A percentile compares a stretch with the other conserved stretches of the same genome.
Evolutionary conservation across 805 yeast species (phyloP).

Genomic region (Helenozyma rhizophorensis): DNA sequence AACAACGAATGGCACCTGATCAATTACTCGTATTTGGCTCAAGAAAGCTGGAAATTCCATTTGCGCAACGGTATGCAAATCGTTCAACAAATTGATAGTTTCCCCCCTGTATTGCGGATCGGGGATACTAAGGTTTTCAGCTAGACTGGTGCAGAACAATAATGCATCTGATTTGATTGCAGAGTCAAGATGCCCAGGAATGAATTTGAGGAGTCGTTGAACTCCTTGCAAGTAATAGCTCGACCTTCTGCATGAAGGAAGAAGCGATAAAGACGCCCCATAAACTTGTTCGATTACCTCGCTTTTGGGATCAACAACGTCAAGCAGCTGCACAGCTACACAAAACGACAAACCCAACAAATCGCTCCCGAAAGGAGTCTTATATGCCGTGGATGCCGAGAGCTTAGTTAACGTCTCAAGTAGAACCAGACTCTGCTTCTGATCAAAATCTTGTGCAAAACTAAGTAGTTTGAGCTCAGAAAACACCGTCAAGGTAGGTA

Average conservation of each 20-base stretch:
- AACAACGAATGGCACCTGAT: constrained; percentile 67
- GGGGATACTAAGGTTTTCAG: constrained; percentile 42
- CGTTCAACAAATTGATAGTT: constrained; percentile 46
- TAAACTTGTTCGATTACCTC: background rate
- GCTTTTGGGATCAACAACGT: constrained; percentile 1
- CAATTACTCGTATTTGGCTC: constrained; percentile 47
- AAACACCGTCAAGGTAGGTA: too few species aligned
- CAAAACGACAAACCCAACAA: too few species aligned
- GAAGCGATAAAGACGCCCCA: background rate
- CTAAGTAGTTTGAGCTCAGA: too few species aligned
- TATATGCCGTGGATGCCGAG: too few species aligned
- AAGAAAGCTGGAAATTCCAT: constrained; percentile 36
- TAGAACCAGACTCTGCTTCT: too few species aligned
- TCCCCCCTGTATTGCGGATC: constrained; percentile 46
- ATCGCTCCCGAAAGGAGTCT: too few species aligned
- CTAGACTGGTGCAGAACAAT: constrained; percentile 10
- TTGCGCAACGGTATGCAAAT: constrained; percentile 18
- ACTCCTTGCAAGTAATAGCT: constrained; percentile 5
- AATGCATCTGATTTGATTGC: background rate
- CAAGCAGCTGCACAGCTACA: constrained; percentile 2
- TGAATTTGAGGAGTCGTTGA: constrained; percentile 1
- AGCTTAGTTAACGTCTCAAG: too few species aligned
- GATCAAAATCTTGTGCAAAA: too few species aligned
- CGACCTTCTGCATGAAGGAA: constrained; percentile 2
- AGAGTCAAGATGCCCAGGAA: background rate